phyloP scores from a whole-genome alignment of 768 basidiomycete species.

The Pleurotus cornucopiae region DNA sequence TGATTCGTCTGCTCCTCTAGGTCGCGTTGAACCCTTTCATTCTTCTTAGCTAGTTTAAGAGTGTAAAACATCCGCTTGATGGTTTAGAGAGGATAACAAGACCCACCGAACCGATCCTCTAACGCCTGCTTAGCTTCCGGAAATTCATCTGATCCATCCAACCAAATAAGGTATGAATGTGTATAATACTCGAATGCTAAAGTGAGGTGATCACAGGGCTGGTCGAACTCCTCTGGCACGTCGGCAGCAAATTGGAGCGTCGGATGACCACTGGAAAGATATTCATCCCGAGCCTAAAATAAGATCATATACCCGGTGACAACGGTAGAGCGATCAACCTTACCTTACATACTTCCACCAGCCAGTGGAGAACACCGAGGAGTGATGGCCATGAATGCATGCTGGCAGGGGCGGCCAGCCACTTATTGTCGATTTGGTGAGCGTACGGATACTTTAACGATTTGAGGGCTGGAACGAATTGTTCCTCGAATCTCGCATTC shows the following conservation, averaged over 20 bases:
- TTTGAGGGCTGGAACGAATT: constrained; percentile 72
- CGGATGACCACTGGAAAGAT: constrained; percentile 60
- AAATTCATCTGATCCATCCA: constrained; percentile 65
- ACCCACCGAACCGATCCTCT: constrained; percentile 74
- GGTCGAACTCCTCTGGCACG: constrained; percentile 74
- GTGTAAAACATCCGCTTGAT: constrained; percentile 7
- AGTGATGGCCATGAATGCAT: constrained; percentile 91
- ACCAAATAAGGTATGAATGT: constrained; percentile 63
- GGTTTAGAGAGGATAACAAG: background rate
- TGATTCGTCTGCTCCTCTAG: constrained; percentile 53
- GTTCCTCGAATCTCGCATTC: constrained; percentile 65
- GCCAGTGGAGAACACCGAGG: constrained; percentile 88
- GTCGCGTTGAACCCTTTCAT: constrained; percentile 61
- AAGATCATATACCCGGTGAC: background rate
- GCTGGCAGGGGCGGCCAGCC: constrained; percentile 82
- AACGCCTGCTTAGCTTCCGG: constrained; percentile 65
- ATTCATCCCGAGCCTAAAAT: constrained; percentile 25
- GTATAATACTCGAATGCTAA: constrained; percentile 74
- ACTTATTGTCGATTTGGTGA: constrained; percentile 76
- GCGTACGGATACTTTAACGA: constrained; percentile 80
- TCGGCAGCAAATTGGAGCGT: constrained; percentile 58
- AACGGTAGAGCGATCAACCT: constrained; percentile 13
- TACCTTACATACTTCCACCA: constrained; percentile 84
- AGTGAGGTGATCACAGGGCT: constrained; percentile 68
- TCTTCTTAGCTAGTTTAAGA: constrained; percentile 53